Evolutionary conservation across 805 yeast species (phyloP), one percentile per base, ranked within the genome.

Genomic region (Myxozyma neotropica): DNA sequence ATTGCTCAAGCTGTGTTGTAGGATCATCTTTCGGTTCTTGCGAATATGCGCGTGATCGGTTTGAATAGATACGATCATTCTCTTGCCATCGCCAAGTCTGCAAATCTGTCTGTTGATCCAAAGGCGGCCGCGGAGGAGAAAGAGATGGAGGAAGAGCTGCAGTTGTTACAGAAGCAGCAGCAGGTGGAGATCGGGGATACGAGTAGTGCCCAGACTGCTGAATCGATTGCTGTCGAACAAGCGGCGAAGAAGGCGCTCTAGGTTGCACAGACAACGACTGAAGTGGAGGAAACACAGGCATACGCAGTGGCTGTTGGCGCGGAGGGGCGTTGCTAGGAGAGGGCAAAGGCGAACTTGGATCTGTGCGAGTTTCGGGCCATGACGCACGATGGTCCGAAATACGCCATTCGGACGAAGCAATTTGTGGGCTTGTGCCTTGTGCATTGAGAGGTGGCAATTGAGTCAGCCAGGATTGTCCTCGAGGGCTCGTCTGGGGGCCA

Each of bases 1-100:
- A 57, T 8, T 52, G 31, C 43, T 53, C 57, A 5, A 57, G 27
- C 21, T 46, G 49, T 12, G 35, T 27, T 1, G 53, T 40, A 7
- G 53, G 33, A 17, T 51, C 46, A 15, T 36, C 40, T 10, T 27
- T 51, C 15, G 19, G 19, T 12, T 21, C 35, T 19, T 49, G 44
- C 12, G 55, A 27, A 24, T 17, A 23, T 23, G 21, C 4, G 4
- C 23, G 38, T 1, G 38, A 13, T 15, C 39, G 39, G 33, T 35
- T 43, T 35, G 53, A 23, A 23, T 24, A 4, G 7, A 7, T 26
- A 26, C 33, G 43, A 21, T 17, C 21, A 27, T 5, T 21, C 10
- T 12, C 4, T 5, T 19, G 24, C 31, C 29, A 13, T 4, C 6
- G 29, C 42, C 26, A 35, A 10, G 43, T 15, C 13, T 4, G 17